Conservation (phyloP, 768 basidiomycete species). For the Lactarius evosmus region DNA sequence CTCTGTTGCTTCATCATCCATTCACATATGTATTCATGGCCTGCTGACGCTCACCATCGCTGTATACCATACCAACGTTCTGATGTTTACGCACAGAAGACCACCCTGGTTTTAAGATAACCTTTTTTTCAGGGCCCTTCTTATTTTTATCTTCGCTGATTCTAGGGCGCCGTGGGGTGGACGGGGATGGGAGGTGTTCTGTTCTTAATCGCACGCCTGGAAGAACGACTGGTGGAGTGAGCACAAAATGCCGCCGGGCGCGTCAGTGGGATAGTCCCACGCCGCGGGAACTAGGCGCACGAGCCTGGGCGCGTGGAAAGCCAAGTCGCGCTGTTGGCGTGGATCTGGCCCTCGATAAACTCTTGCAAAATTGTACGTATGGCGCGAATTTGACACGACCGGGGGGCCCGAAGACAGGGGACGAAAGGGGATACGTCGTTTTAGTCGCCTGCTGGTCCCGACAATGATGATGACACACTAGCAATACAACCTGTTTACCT, state of each 20-base stretch:
- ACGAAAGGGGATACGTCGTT: constrained; percentile 17
- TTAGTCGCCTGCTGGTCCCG: background rate
- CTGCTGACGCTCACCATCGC: constrained; percentile 7
- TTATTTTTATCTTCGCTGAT: background rate
- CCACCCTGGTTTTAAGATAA: background rate
- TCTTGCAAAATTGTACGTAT: constrained; percentile 14
- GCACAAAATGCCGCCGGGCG: background rate
- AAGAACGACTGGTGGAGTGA: background rate
- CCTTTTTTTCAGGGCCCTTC: background rate
- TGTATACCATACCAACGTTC: constrained; percentile 11
- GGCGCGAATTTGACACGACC: constrained; percentile 3
- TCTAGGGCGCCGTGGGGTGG: background rate
- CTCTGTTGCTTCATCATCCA: constrained; percentile 2
- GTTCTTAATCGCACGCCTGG: background rate
- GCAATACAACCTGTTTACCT: background rate
- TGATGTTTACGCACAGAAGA: background rate
- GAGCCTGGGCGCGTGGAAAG: constrained; percentile 1
- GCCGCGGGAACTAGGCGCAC: constrained; percentile 15
- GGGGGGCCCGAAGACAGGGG: constrained; percentile 12
- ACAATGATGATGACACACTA: constrained; percentile 12
- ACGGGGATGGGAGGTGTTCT: background rate
- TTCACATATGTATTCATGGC: constrained; percentile 7
- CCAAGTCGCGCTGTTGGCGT: background rate
- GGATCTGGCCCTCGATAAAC: constrained; percentile 20
- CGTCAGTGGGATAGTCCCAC: background rate